Conservation (phyloP, 129 eudicot species). For the Pseudognaphalium luteoalbum region DNA sequence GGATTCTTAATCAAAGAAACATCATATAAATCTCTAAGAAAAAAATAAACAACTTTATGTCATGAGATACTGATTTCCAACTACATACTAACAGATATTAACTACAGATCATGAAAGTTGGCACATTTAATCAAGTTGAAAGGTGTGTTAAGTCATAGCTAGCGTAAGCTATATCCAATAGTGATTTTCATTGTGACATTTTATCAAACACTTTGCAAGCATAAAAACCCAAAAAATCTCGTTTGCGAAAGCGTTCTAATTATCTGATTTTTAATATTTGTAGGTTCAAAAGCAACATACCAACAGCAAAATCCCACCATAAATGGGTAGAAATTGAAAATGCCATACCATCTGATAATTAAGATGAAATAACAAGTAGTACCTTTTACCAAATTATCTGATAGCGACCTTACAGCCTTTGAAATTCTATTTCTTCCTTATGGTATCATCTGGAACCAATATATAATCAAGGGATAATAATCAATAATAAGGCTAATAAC, state of each 20-base stretch:
- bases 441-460: too few species aligned
- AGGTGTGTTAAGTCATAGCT: background rate
- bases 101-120: background rate
- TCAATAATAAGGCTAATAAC: too few species aligned
- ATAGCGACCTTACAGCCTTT: background rate
- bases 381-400: constrained; percentile 8
- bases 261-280: background rate
- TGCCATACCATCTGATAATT: constrained; percentile 17
- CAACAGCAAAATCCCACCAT: constrained; percentile 22
- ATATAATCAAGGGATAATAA: too few species aligned
- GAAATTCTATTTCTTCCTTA: background rate
- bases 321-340: constrained; percentile 25
- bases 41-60: background rate
- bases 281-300: constrained; percentile 18
- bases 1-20: too few species aligned
- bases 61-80: background rate
- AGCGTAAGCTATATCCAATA: background rate
- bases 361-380: constrained; percentile 10
- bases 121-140: background rate
- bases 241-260: background rate
- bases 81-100: background rate
- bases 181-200: constrained; percentile 13
- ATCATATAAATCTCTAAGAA: background rate
- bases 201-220: constrained; percentile 3
- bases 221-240: background rate